Base-by-base conservation (phyloP, 176 grass and related monocot species). In the Dendrocalamus sinicus region DNA sequence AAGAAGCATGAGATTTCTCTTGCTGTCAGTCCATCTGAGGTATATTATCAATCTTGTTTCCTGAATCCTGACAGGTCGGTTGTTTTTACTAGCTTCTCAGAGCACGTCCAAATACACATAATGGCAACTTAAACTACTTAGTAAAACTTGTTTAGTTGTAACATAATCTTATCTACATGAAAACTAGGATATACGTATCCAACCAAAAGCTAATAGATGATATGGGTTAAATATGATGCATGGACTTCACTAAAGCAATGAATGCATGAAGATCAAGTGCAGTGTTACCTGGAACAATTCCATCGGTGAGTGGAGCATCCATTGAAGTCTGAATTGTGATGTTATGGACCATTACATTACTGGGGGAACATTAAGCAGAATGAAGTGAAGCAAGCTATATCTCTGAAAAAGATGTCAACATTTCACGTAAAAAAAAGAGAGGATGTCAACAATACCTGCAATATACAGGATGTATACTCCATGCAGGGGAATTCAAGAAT, bases 391-490 rank as follows among this genome's bases (percentile, higher is more conserved):
- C 5, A 71, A 57, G 22, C 30, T 59, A 35, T 24, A 8, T 67
- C 53, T 66, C 37, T 20, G 22, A n/a, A 41, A 81, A 61, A 61
- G n/a, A 61, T 61, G 57, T 59, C 57, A 59, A 70, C 45, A 15
- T 52, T 16, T 16, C 50, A 52, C 5, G 14, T 52, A 52, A 52
- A 17, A n/a, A 20, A 40, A 80, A 39, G 9, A 22, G 7, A 4
- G 37, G 37, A 65, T 71, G 52, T 61, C 22, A 83, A 51, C 35
- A 16, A 16, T 79, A 97, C 95, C 92, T 88, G 60, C 92, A 95
- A 80, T 95, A 95, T 12, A 93, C 92, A 39, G 91, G 90, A 88
- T 97, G 95, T 73, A 97, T 95, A 78, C 84, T 89, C 92, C 95
- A 97, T 24, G 89, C 95, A 67, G 95, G 91, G 24, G 92, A 93